These are phyloP conservation scores for Periconia digitata DNA, from an alignment of 2,329 filamentous ascomycete genomes.

Conservation along the genomic window DNA sequence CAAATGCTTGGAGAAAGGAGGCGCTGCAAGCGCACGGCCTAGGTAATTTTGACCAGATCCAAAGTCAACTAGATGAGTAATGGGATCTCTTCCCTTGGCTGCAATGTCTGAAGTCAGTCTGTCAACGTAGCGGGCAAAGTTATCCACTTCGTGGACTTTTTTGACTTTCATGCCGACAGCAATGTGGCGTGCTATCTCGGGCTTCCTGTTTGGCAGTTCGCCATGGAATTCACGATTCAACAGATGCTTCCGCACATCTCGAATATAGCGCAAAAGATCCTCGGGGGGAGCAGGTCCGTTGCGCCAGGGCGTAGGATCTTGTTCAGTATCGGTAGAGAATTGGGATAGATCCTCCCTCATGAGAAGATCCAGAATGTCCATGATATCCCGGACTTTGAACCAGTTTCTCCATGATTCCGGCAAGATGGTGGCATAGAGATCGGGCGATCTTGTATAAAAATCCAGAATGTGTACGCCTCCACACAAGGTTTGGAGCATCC, in stretches of 20 bases:
- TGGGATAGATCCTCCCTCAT: slow-evolving; percentile 71
- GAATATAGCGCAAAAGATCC: slow-evolving; percentile 71
- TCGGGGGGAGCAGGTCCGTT: slow-evolving; percentile 48
- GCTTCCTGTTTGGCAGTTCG: slow-evolving; percentile 42
- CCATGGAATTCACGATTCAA: slow-evolving; percentile 69
- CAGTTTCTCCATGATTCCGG: slow-evolving; percentile 81
- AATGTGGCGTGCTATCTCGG: slow-evolving; percentile 68
- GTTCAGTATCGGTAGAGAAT: slow-evolving; percentile 7
- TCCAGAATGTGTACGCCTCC: slow-evolving; percentile 97
- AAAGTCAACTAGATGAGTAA: slow-evolving; percentile 92
- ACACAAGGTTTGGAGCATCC: slow-evolving; percentile 83
- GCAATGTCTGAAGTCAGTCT: slow-evolving; percentile 60
- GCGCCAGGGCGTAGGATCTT: slow-evolving; percentile 42
- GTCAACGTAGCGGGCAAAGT: slow-evolving; percentile 86
- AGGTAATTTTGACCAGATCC: slow-evolving; percentile 97
- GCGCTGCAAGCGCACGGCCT: slow-evolving; percentile 79
- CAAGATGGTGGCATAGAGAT: slow-evolving; percentile 76
- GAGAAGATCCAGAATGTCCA: slow-evolving; percentile 77
- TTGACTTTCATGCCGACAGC: slow-evolving; percentile 93
- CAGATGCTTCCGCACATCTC: slow-evolving; percentile 68
- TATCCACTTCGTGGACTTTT: slow-evolving; percentile 89
- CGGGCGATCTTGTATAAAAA: slow-evolving; percentile 85
- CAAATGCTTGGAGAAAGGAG: slow-evolving; percentile 82
- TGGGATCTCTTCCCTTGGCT: slow-evolving; percentile 39
- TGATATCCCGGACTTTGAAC: slow-evolving; percentile 69